These are phyloP conservation scores for Clonostachys chloroleuca DNA, from an alignment of 2,329 filamentous ascomycete species.

Conservation along the genomic window DNA sequence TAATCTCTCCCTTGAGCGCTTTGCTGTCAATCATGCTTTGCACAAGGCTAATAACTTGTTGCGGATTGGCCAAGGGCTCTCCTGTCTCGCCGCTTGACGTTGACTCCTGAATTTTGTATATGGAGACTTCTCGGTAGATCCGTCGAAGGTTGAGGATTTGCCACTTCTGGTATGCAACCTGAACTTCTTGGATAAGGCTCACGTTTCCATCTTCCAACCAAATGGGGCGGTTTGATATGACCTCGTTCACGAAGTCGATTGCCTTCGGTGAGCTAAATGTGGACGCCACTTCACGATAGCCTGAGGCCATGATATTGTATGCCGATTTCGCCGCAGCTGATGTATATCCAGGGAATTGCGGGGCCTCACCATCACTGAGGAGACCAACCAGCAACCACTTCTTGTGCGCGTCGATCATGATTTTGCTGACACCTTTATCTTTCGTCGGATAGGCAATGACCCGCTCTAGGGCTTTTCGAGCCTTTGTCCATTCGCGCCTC, in stretches of 20 bases:
- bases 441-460: constrained; percentile 63
- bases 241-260: constrained; percentile 58
- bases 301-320: constrained; percentile 55
- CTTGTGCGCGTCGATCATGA: constrained; percentile 88
- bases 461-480: constrained; percentile 57
- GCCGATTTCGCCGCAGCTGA: constrained; percentile 46
- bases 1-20: constrained; percentile 48
- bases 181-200: constrained; percentile 65
- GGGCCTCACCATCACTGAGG: constrained; percentile 60
- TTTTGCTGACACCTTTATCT: constrained; percentile 61
- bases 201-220: constrained; percentile 72
- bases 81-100: constrained; percentile 53
- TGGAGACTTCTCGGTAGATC: constrained; percentile 61
- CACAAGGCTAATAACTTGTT: constrained; percentile 40
- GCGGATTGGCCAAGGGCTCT: constrained; percentile 29
- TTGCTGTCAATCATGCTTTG: constrained; percentile 50
- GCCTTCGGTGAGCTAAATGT: constrained; percentile 58
- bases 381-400: constrained; percentile 81
- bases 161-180: constrained; percentile 69
- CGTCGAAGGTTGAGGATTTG: constrained; percentile 69
- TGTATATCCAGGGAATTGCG: constrained; percentile 50
- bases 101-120: constrained; percentile 43
- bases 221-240: constrained; percentile 47
- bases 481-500: constrained; percentile 56
- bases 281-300: constrained; percentile 67